A percentile compares a stretch with the other conserved stretches of the same genome.
Conservation (phyloP, 495 filamentous ascomycete genomes). For the Oleoguttula mirabilis region DNA sequence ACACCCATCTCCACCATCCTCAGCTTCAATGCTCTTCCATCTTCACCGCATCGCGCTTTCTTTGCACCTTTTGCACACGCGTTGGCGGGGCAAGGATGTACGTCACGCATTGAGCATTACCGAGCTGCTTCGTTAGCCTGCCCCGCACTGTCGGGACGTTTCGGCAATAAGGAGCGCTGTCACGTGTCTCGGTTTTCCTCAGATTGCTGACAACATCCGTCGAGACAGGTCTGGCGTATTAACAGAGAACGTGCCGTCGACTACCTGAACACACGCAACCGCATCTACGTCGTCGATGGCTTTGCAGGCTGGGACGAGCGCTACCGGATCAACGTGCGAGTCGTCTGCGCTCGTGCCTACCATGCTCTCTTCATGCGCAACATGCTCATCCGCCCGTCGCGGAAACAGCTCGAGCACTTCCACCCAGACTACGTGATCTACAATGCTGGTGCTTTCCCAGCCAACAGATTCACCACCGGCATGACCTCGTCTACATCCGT, state of each 20-base stretch:
- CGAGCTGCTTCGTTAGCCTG: slow-evolving; percentile 4
- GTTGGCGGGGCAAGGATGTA: slow-evolving; percentile 1
- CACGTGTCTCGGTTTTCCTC: too few relatives aligned
- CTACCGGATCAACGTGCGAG: slow-evolving; percentile 93
- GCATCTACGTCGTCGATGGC: slow-evolving; percentile 96
- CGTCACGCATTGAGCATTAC: slow-evolving; percentile 9
- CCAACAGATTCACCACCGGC: slow-evolving; percentile 93
- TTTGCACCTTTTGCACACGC: neutral
- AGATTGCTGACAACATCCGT: slow-evolving; percentile 13
- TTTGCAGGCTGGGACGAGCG: slow-evolving; percentile 98
- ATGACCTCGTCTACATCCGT: slow-evolving; percentile 94
- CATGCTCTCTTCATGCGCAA: slow-evolving; percentile 99
- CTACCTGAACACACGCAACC: slow-evolving; percentile 96
- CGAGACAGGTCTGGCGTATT: slow-evolving; percentile 86
- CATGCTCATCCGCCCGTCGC: slow-evolving; percentile 92
- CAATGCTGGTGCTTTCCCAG: slow-evolving; percentile 96
- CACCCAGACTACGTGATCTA: slow-evolving; percentile 99
- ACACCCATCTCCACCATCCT: neutral
- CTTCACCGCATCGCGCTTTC: neutral
- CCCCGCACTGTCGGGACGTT: slow-evolving; percentile 5
- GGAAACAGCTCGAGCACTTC: slow-evolving; percentile 88
- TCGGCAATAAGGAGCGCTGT: slow-evolving; percentile 5
- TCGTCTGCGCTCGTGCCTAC: slow-evolving; percentile 97
- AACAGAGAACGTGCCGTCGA: slow-evolving; percentile 98
- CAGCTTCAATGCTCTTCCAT: neutral